A percentile compares a stretch with the other conserved stretches of the same genome.
These are phyloP conservation scores for Tetrapyrgos nigripes DNA, from an alignment of 1,284 basidiomycete species.

Conservation along the genomic window DNA sequence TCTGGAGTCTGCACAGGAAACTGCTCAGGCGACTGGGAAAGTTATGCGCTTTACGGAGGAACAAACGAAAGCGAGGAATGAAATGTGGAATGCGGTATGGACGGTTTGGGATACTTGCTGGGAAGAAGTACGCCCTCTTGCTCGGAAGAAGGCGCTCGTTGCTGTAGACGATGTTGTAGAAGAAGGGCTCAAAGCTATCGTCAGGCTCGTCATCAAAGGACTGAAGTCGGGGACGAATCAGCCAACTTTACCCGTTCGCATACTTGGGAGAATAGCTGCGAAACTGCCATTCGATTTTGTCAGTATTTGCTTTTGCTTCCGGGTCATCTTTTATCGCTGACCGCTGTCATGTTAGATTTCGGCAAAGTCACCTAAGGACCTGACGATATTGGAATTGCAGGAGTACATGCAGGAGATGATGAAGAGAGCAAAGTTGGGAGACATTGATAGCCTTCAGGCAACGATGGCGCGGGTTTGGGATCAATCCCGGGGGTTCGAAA, in stretches of 20 bases:
- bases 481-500: too few species aligned
- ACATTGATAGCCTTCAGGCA: background rate
- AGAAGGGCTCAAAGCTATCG: background rate
- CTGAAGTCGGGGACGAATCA: background rate
- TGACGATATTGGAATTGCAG: background rate
- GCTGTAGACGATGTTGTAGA: background rate
- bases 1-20: background rate
- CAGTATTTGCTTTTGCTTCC: background rate
- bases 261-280: background rate
- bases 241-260: background rate
- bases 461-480: slow-evolving; percentile 1
- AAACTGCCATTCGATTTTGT: background rate
- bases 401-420: background rate
- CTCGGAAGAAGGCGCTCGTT: background rate
- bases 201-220: background rate
- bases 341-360: too few species aligned
- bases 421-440: background rate
- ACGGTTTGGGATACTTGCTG: background rate
- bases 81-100: slow-evolving; percentile 4
- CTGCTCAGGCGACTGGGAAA: background rate
- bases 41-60: too few species aligned
- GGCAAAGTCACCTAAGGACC: background rate
- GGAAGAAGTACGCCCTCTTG: background rate
- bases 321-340: background rate
- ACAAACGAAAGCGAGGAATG: background rate